A percentile compares a stretch with the other conserved stretches of the same genome.
Evolutionary conservation across 257 asterid species (phyloP).

Genomic region (Solanum pimpinellifolium): DNA sequence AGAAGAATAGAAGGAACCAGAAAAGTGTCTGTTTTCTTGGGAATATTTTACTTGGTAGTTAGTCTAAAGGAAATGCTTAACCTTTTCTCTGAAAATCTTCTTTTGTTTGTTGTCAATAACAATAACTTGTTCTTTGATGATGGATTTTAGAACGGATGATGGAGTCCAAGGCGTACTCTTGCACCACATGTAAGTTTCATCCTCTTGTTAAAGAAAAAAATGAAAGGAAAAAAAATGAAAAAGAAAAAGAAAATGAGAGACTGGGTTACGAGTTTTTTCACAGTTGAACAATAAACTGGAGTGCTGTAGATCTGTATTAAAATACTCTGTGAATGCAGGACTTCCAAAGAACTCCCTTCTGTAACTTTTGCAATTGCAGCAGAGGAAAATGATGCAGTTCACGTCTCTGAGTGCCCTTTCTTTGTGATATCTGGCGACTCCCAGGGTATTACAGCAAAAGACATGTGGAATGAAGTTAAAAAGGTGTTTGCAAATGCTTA

Average conservation of each 20-base stretch:
- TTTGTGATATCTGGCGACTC: conserved; percentile 78
- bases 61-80: background rate
- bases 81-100: background rate
- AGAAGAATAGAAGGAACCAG: background rate
- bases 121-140: background rate
- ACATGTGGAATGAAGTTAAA: conserved; percentile 89
- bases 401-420: conserved; percentile 78
- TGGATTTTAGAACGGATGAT: conserved; percentile 46
- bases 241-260: background rate
- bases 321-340: conserved; percentile 38
- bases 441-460: conserved; percentile 67
- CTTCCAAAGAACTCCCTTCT: conserved; percentile 62
- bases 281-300: background rate
- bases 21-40: background rate
- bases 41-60: background rate
- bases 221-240: background rate
- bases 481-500: conserved; percentile 37
- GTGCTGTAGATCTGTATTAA: background rate
- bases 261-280: background rate
- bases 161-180: conserved; percentile 62
- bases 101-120: background rate
- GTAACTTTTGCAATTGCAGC: conserved; percentile 86
- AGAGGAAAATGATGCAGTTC: conserved; percentile 58
- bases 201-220: background rate
- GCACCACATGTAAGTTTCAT: conserved; percentile 77